These are phyloP conservation scores for Haplosporangium gracile DNA, from an alignment of 192 early-diverging fungal genomes.

Conservation along the genomic window DNA sequence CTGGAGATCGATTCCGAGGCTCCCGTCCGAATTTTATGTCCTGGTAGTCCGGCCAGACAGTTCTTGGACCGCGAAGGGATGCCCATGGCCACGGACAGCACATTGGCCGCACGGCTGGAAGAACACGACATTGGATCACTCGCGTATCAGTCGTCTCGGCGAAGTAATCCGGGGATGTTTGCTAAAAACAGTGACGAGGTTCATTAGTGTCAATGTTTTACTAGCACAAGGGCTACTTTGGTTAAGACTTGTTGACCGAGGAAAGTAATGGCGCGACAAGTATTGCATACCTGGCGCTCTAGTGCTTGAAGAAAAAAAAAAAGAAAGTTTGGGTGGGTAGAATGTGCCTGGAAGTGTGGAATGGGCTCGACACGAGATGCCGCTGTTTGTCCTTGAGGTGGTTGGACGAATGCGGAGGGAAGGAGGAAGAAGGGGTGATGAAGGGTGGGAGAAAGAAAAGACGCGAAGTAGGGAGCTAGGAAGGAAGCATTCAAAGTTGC, in stretches of 20 bases:
- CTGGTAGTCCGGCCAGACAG: slow-evolving; percentile 14
- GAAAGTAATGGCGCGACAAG: background rate
- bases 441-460: background rate
- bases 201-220: background rate
- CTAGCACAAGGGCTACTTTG: background rate
- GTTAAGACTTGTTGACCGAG: background rate
- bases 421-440: background rate
- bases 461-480: background rate
- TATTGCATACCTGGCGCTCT: background rate
- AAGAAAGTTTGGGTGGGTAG: background rate
- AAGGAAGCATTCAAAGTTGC: background rate
- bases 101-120: slow-evolving; percentile 50
- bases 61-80: slow-evolving; percentile 50
- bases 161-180: background rate
- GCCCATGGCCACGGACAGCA: slow-evolving; percentile 50
- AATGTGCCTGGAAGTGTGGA: background rate
- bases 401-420: background rate
- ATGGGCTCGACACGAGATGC: background rate
- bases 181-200: background rate
- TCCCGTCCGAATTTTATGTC: slow-evolving; percentile 25
- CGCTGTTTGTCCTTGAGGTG: background rate
- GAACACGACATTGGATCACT: slow-evolving; percentile 38
- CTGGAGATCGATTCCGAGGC: background rate
- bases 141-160: slow-evolving; percentile 4
- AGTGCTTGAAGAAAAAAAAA: background rate